These are phyloP conservation scores for Davidsoniella neocaledoniae DNA, from an alignment of 2,329 filamentous ascomycete genomes.

Conservation along the genomic window DNA sequence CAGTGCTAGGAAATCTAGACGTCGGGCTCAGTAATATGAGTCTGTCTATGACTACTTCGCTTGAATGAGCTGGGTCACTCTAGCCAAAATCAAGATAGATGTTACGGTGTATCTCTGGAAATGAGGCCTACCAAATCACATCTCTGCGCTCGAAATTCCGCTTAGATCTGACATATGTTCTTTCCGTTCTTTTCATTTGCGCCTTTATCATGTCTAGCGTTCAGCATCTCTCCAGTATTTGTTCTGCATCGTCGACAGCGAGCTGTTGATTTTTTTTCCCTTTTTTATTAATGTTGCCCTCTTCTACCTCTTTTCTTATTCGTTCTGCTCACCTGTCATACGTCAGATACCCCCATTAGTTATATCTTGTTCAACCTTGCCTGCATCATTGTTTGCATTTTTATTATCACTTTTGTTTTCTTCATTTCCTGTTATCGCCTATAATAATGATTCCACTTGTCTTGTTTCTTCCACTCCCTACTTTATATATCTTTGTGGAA, in stretches of 20 bases:
- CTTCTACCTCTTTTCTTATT: not conserved
- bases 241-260: too few species aligned
- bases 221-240: too few species aligned
- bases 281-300: not conserved
- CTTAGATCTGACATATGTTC: too few species aligned
- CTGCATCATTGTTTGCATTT: not conserved
- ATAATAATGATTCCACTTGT: not conserved
- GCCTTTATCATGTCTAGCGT: not conserved
- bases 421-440: not conserved
- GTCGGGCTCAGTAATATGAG: too few species aligned
- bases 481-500: not conserved
- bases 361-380: not conserved
- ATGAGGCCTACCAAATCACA: too few species aligned
- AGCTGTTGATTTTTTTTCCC: not conserved
- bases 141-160: too few species aligned
- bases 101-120: too few species aligned
- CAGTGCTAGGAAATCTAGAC: not conserved
- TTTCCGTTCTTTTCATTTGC: not conserved
- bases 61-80: too few species aligned
- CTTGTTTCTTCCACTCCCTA: not conserved
- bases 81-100: too few species aligned
- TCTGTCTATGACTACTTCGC: too few species aligned
- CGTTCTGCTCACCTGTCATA: not conserved
- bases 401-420: not conserved
- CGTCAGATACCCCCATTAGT: constrained; percentile 3